These are phyloP conservation scores for Cercospora zeae-maydis DNA, from an alignment of 2,329 filamentous ascomycete genomes.

Conservation along the genomic window DNA sequence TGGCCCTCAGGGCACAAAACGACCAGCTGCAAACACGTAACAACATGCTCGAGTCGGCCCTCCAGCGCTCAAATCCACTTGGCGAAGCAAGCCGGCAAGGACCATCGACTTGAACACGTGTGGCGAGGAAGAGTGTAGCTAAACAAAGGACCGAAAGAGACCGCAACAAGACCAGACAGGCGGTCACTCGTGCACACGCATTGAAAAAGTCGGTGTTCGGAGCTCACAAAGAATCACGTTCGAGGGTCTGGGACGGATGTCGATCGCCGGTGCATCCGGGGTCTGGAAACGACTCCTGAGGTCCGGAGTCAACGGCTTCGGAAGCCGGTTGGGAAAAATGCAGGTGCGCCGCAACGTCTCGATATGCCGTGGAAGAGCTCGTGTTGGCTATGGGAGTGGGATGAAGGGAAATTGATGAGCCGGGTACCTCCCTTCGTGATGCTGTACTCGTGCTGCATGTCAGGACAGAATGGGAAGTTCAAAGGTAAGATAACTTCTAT, in stretches of 20 bases:
- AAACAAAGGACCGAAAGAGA: not conserved
- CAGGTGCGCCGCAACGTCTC: not conserved
- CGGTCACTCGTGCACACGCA: not conserved
- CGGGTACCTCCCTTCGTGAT: not conserved
- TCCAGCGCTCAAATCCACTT: not conserved
- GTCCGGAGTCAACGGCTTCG: not conserved
- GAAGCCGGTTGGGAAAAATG: not conserved
- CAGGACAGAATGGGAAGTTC: not conserved
- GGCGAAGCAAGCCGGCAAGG: not conserved
- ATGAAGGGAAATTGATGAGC: not conserved
- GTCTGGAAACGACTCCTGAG: constrained; percentile 9
- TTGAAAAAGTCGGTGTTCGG: not conserved
- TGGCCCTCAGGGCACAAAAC: constrained; percentile 8
- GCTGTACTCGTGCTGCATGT: not conserved
- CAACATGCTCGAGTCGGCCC: constrained; percentile 9
- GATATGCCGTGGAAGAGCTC: not conserved
- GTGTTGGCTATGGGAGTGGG: not conserved
- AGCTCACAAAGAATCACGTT: not conserved
- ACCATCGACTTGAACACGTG: not conserved
- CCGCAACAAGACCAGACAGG: not conserved
- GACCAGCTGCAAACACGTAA: constrained; percentile 12
- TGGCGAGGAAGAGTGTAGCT: not conserved
- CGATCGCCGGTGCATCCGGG: constrained; percentile 1
- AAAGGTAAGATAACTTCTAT: not conserved
- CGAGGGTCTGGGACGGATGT: not conserved